These are phyloP conservation scores for Microbotryum intermedium DNA, from an alignment of 1,284 basidiomycete genomes.

Conservation along the genomic window DNA sequence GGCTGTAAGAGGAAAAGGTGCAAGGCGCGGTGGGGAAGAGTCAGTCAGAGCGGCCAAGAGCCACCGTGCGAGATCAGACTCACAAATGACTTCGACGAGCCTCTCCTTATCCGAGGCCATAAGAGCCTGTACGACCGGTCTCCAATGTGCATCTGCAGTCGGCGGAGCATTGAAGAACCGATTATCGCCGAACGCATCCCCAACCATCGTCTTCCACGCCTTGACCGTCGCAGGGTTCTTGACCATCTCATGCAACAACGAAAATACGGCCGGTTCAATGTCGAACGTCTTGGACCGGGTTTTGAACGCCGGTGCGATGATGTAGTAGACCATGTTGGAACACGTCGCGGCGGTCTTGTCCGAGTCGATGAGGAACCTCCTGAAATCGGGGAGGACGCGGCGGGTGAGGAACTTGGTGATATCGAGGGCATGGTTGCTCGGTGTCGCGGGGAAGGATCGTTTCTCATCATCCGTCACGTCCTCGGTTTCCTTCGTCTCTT, in stretches of 20 bases:
- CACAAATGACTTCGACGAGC: slow-evolving; percentile 72
- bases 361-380: slow-evolving; percentile 70
- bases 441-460: background rate
- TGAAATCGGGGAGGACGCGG: slow-evolving; percentile 63
- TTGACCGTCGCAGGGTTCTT: slow-evolving; percentile 68
- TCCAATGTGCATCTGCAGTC: slow-evolving; percentile 58
- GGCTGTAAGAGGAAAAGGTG: slow-evolving; percentile 42
- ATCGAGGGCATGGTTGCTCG: slow-evolving; percentile 31
- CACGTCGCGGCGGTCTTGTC: slow-evolving; percentile 74
- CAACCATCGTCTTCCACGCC: slow-evolving; percentile 71
- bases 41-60: background rate
- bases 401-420: slow-evolving; percentile 66
- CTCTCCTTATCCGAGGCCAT: slow-evolving; percentile 82
- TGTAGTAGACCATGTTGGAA: slow-evolving; percentile 74
- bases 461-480: slow-evolving; percentile 13
- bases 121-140: slow-evolving; percentile 64
- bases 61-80: slow-evolving; percentile 13
- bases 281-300: slow-evolving; percentile 50
- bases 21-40: background rate
- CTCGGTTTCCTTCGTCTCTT: slow-evolving; percentile 13
- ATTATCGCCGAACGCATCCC: slow-evolving; percentile 74
- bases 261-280: slow-evolving; percentile 48
- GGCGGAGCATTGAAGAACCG: slow-evolving; percentile 72
- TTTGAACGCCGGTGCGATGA: slow-evolving; percentile 71
- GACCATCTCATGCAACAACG: slow-evolving; percentile 68